These are phyloP conservation scores for Tolypocladium ovalisporum DNA, from an alignment of 2,329 filamentous ascomycete species.

Conservation along the genomic window DNA sequence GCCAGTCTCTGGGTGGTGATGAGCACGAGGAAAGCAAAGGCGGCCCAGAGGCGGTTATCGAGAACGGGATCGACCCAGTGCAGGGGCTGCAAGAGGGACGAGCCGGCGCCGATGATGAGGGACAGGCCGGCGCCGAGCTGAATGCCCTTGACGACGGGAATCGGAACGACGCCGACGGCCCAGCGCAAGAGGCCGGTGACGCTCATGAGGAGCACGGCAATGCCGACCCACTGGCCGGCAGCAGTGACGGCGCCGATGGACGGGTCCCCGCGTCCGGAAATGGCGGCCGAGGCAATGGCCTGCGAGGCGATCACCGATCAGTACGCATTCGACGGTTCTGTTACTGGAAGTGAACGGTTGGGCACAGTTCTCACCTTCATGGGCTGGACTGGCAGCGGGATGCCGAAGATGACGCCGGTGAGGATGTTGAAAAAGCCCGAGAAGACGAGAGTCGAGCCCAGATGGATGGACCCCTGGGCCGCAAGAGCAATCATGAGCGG, in stretches of 20 bases:
- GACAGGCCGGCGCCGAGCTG: conserved; percentile 86
- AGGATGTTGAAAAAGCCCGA: conserved; percentile 79
- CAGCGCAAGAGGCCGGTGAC: conserved; percentile 66
- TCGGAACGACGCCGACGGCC: conserved; percentile 64
- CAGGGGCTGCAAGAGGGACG: conserved; percentile 54
- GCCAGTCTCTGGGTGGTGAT: conserved; percentile 55
- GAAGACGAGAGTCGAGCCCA: conserved; percentile 78
- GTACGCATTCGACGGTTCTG: not conserved
- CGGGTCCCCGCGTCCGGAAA: conserved; percentile 49
- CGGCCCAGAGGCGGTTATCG: conserved; percentile 70
- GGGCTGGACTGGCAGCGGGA: conserved; percentile 88
- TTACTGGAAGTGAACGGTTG: not conserved
- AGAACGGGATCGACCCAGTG: conserved; percentile 57
- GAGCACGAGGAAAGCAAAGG: conserved; percentile 62
- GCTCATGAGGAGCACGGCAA: conserved; percentile 65
- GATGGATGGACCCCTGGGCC: conserved; percentile 64
- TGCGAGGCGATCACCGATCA: conserved; percentile 13
- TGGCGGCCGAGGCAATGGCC: conserved; percentile 86
- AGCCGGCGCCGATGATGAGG: conserved; percentile 67
- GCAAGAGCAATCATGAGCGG: conserved; percentile 83
- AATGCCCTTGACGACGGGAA: conserved; percentile 87
- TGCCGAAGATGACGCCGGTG: conserved; percentile 73
- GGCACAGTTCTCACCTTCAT: conserved; percentile 44
- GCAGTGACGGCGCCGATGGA: conserved; percentile 56
- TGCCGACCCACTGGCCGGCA: conserved; percentile 63